Evolutionary conservation across 75 land plant genomes (phyloP), one percentile per base, ranked within the genome.

Genomic region (Cryptomeria japonica): DNA sequence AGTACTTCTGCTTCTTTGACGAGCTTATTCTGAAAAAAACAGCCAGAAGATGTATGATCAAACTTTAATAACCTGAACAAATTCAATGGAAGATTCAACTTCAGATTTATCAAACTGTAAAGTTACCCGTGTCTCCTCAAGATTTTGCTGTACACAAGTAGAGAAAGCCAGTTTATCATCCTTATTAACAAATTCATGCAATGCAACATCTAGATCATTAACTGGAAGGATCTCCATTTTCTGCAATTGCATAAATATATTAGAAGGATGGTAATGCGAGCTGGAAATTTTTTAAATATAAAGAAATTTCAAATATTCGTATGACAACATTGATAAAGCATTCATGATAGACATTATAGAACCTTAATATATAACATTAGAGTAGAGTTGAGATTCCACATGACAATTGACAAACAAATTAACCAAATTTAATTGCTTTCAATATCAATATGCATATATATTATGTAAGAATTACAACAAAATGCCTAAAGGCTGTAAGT

Each of bases 201-300:
- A 91, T 83, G 99, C 99, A 88, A 94, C 90, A 90, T 96, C 99
- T 89, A 98, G 90, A 87, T 97, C 99, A 91, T 95, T 93, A 79
- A 98, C 96, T 9, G 99, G 99, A 83, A 98, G 93, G 79, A 98
- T 95, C 93, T 98, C 99, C 99, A 98, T 98, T 94, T 97, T 95
- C 99, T 98, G 96, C 88, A 91, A 93, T 42, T 42, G 37, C 15
- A 31, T 68, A 34, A 22, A 82, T 12, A 46, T 38, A 46, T 41
- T 80, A 80, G 31, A 82, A 82, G 51, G 84, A 82, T 44, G 3
- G 38, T 47, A 80, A n/a, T 80, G 14, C 32, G 38, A 34, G 5
- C 49, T 44, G 6, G 46, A 44, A 44, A 44, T 44, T 44, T 44
- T 44, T 4, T 4, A 44, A 44, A 44, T 44, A 49, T 10, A 49